Evolutionary conservation across 805 yeast genomes (phyloP).

Genomic region (Wickerhamomyces silvicola): DNA sequence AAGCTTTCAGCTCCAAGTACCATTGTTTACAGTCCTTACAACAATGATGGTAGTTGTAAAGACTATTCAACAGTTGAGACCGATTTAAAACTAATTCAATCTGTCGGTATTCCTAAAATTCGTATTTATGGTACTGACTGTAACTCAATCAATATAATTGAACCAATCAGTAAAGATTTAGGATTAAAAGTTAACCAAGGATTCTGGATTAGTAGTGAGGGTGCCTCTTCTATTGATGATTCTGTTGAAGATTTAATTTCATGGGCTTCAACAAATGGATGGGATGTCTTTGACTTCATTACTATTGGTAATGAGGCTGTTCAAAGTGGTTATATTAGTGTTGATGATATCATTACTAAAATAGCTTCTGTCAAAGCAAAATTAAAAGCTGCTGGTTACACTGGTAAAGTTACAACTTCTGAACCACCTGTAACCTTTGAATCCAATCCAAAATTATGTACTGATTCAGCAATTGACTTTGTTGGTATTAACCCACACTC

Average conservation of each 20-base stretch:
- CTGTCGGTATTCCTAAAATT: constrained; percentile 57
- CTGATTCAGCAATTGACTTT: constrained; percentile 61
- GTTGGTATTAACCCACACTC: constrained; percentile 87
- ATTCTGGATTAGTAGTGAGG: constrained; percentile 64
- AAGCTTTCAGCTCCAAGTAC: constrained; percentile 43
- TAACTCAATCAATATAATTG: constrained; percentile 54
- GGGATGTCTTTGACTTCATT: constrained; percentile 71
- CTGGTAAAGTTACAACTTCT: constrained; percentile 72
- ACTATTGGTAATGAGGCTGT: constrained; percentile 90
- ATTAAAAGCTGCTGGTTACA: constrained; percentile 64
- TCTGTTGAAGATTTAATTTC: constrained; percentile 48
- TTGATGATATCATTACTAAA: constrained; percentile 54
- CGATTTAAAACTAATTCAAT: constrained; percentile 53
- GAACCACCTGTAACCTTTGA: constrained; percentile 82
- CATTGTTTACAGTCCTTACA: constrained; percentile 77
- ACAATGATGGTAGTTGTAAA: constrained; percentile 63
- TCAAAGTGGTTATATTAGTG: constrained; percentile 53
- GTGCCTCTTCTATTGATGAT: constrained; percentile 63
- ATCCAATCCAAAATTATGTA: constrained; percentile 61
- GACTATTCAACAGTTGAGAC: constrained; percentile 40
- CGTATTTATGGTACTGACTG: constrained; percentile 90
- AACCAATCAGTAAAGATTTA: constrained; percentile 48
- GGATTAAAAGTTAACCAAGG: constrained; percentile 83
- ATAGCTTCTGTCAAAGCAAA: constrained; percentile 55
- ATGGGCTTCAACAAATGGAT: constrained; percentile 46